phyloP scores from a whole-genome alignment of 495 filamentous ascomycete genomes.

The Podospora pseudocomata region DNA sequence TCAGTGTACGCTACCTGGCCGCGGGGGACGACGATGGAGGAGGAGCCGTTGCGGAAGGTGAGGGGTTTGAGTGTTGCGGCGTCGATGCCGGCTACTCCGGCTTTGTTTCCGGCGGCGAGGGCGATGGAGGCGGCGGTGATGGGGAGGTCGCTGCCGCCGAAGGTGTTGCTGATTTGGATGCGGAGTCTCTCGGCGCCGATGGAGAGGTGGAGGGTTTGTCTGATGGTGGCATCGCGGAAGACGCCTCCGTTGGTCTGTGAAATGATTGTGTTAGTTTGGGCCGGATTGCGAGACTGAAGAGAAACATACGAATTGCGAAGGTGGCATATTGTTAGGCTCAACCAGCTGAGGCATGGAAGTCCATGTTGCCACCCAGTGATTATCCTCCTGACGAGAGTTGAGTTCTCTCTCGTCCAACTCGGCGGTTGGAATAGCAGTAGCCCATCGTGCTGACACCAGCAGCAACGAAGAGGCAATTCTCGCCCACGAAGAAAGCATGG shows the following conservation, averaged over 20 bases:
- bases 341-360: slow-evolving; percentile 64
- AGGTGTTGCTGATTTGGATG: slow-evolving; percentile 64
- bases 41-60: slow-evolving; percentile 53
- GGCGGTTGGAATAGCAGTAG: slow-evolving; percentile 10
- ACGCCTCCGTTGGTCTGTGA: slow-evolving; percentile 25
- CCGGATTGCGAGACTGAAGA: not conserved
- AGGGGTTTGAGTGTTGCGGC: slow-evolving; percentile 46
- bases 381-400: slow-evolving; percentile 9
- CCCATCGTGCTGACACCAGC: slow-evolving; percentile 8
- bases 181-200: slow-evolving; percentile 54
- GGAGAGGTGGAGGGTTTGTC: slow-evolving; percentile 62
- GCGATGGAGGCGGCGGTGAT: slow-evolving; percentile 59
- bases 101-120: slow-evolving; percentile 45
- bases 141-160: slow-evolving; percentile 57
- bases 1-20: slow-evolving; percentile 61
- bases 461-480: slow-evolving; percentile 11
- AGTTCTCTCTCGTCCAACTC: not conserved
- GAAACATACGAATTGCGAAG: slow-evolving; percentile 54
- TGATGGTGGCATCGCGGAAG: slow-evolving; percentile 57
- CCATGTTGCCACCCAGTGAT: slow-evolving; percentile 65
- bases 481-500: slow-evolving; percentile 12
- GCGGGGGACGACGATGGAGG: slow-evolving; percentile 52
- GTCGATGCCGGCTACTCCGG: slow-evolving; percentile 54
- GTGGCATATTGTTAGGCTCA: slow-evolving; percentile 59
- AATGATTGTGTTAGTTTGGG: not conserved